These are phyloP conservation scores for Talaromyces stipitatus DNA, from an alignment of 495 filamentous ascomycete species.

Conservation along the genomic window DNA sequence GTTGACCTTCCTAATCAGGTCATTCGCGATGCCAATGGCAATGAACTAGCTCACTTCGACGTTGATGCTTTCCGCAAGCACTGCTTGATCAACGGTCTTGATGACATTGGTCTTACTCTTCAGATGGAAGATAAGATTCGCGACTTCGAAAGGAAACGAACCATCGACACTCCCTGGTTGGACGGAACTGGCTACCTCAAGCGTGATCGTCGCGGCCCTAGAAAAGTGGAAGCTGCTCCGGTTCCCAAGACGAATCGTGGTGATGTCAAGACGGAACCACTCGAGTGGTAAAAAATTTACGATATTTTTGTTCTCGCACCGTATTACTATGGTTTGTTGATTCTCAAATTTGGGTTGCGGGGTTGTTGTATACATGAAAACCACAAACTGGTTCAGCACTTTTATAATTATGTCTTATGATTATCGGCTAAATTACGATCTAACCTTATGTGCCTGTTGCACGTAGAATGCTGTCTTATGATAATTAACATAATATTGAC, in stretches of 20 bases:
- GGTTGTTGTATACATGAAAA: background rate
- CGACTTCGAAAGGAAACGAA: constrained; percentile 70
- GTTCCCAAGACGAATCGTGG: constrained; percentile 90
- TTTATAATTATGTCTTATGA: background rate
- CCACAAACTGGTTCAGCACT: background rate
- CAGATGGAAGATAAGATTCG: constrained; percentile 85
- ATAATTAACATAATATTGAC: background rate
- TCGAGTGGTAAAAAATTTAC: constrained; percentile 69
- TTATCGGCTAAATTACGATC: background rate
- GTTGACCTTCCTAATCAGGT: constrained; percentile 82
- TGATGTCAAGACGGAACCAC: constrained; percentile 73
- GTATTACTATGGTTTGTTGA: background rate
- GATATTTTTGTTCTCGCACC: background rate
- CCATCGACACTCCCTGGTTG: constrained; percentile 80
- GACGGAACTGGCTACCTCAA: constrained; percentile 82
- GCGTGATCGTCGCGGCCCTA: constrained; percentile 51
- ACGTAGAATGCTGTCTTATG: background rate
- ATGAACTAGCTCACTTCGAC: constrained; percentile 67
- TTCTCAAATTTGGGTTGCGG: background rate
- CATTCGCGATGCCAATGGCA: constrained; percentile 68
- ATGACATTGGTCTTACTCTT: constrained; percentile 93
- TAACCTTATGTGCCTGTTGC: background rate
- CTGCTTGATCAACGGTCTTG: constrained; percentile 88
- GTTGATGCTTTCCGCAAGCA: constrained; percentile 90
- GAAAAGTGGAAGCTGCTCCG: constrained; percentile 72